A percentile compares a stretch with the other conserved stretches of the same genome.
Evolutionary conservation across 805 yeast genomes (phyloP).

Genomic region (Saturnispora halmiae): DNA sequence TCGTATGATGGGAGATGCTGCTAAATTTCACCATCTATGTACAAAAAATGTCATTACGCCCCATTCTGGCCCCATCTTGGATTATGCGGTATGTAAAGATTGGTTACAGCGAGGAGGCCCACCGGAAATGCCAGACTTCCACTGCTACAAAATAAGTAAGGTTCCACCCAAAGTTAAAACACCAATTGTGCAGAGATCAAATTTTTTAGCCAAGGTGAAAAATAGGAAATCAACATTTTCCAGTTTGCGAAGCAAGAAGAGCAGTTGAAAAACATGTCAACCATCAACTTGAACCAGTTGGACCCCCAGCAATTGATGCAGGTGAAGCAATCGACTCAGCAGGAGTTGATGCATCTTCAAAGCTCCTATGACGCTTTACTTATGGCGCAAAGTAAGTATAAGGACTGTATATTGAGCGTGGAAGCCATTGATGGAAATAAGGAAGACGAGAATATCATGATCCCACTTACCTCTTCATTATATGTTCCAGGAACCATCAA

Average conservation of each 20-base stretch:
- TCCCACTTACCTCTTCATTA: conserved; percentile 82
- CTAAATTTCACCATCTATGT: conserved; percentile 7
- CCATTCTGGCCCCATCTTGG: conserved; percentile 1
- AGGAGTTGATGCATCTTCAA: conserved; percentile 78
- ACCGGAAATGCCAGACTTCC: not conserved
- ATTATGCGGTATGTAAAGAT: conserved; percentile 8
- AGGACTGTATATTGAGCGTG: conserved; percentile 70
- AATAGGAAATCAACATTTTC: not conserved
- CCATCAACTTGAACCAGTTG: conserved; percentile 46
- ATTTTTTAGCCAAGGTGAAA: not conserved
- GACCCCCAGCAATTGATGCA: conserved; percentile 79
- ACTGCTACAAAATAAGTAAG: conserved; percentile 2
- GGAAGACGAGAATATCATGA: conserved; percentile 45
- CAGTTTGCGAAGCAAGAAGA: not conserved
- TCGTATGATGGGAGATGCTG: conserved; percentile 11
- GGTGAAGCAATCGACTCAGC: conserved; percentile 73
- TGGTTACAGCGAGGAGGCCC: conserved; percentile 10
- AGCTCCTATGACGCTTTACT: conserved; percentile 76
- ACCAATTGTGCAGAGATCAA: not conserved
- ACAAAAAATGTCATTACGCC: not conserved
- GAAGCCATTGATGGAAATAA: conserved; percentile 37
- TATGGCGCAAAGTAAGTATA: conserved; percentile 72
- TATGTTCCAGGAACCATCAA: conserved; percentile 79
- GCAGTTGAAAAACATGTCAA: conserved; percentile 5
- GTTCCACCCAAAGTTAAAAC: not conserved